Evolutionary conservation across 495 filamentous ascomycete genomes (phyloP).

Genomic region (Penicillium cosmopolitanum): DNA sequence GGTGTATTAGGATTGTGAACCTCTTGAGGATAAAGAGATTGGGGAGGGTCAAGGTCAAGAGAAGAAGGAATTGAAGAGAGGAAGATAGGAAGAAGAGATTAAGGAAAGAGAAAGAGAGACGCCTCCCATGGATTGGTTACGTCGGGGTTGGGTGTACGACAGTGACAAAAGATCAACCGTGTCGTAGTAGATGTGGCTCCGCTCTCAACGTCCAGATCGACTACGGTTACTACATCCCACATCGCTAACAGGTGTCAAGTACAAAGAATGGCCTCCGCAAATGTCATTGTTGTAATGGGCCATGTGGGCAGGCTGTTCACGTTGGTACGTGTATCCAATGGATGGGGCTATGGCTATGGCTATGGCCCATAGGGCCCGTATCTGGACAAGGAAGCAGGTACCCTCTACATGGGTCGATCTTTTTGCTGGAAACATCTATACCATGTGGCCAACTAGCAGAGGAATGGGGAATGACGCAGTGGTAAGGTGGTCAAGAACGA

Average conservation of each 20-base stretch:
- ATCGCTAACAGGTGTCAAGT: neutral
- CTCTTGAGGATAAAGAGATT: neutral
- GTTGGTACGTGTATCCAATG: neutral
- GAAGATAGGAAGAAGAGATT: neutral
- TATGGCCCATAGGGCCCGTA: too few relatives aligned
- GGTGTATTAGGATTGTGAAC: neutral
- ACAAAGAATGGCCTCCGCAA: conserved; percentile 1
- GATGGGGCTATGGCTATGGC: too few relatives aligned
- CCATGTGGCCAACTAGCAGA: conserved; percentile 31
- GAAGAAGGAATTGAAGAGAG: conserved; percentile 3
- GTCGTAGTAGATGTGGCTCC: conserved; percentile 1
- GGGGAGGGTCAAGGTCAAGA: neutral
- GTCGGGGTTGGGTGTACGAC: conserved; percentile 25
- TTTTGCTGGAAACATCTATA: neutral
- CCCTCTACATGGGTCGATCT: neutral
- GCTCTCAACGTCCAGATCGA: neutral
- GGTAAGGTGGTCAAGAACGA: neutral
- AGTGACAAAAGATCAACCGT: conserved; percentile 22
- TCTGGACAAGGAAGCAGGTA: conserved; percentile 3
- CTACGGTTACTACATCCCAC: conserved; percentile 4
- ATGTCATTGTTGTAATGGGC: conserved; percentile 17
- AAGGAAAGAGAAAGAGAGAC: conserved; percentile 6
- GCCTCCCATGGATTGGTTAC: conserved; percentile 23
- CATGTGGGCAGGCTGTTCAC: conserved; percentile 12
- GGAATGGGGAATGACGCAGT: conserved; percentile 11